A percentile compares a stretch with the other conserved stretches of the same genome.
Conservation (phyloP, 352 stramenopile species). For the Phytophthora niederhauseri region DNA sequence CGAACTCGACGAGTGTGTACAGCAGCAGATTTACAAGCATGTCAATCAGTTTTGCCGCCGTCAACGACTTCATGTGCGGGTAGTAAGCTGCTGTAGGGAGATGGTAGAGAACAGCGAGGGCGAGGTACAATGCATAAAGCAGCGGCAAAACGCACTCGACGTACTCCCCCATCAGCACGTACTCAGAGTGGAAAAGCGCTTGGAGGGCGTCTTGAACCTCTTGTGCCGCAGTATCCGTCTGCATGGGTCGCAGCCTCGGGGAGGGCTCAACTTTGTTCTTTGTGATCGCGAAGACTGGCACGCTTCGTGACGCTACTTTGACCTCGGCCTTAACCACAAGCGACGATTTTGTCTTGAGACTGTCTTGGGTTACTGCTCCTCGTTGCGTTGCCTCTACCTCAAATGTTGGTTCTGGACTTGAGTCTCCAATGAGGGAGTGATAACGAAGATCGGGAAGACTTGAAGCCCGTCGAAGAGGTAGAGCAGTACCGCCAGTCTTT, state of each 20-base stretch:
- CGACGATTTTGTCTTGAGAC: neutral
- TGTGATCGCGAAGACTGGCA: neutral
- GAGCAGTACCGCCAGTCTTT: neutral
- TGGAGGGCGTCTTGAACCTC: conserved; percentile 13
- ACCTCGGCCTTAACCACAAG: neutral
- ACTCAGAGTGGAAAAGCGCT: conserved; percentile 35
- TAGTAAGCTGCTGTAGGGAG: conserved; percentile 37
- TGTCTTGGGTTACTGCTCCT: neutral
- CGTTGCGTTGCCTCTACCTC: neutral
- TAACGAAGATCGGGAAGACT: neutral
- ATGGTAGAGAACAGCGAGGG: conserved; percentile 17
- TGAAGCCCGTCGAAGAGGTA: neutral
- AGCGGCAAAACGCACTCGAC: conserved; percentile 35
- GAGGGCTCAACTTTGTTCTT: neutral
- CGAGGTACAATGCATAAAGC: conserved; percentile 28
- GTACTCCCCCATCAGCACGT: conserved; percentile 30
- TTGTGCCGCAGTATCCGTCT: neutral
- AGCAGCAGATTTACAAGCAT: conserved; percentile 14
- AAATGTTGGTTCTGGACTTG: too few relatives aligned
- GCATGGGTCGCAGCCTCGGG: neutral
- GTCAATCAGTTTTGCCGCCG: neutral
- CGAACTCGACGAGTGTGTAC: conserved; percentile 24
- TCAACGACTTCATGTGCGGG: conserved; percentile 13
- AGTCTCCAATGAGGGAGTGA: neutral
- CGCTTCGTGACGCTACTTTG: neutral